phyloP scores from a whole-genome alignment of 139 green algal genomes.

The Picochlorum sp. region DNA sequence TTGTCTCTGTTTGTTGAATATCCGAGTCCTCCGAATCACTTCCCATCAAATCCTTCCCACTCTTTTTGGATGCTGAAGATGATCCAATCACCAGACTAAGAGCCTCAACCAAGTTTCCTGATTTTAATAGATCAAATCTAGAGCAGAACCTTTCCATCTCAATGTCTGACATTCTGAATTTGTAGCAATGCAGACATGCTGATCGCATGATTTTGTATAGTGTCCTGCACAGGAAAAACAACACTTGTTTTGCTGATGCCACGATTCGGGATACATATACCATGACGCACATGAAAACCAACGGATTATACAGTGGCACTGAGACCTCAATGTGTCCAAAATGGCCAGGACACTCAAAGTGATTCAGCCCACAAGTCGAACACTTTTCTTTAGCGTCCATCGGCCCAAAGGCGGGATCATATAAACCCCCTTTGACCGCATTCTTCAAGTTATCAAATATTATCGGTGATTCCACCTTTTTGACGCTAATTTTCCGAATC shows the following conservation, averaged over 20 bases:
- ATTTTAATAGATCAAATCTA: conserved; percentile 30
- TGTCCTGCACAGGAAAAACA: conserved; percentile 34
- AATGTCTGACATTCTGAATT: conserved; percentile 61
- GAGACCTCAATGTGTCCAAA: conserved; percentile 96
- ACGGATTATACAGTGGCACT: conserved; percentile 94
- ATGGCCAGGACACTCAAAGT: conserved; percentile 81
- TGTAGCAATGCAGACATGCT: conserved; percentile 85
- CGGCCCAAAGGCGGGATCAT: conserved; percentile 83
- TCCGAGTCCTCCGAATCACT: no score
- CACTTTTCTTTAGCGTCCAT: conserved; percentile 66
- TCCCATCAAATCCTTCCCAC: conserved; percentile 11
- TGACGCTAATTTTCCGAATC: conserved; percentile 76
- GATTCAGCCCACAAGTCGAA: conserved; percentile 69
- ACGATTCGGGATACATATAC: conserved; percentile 28
- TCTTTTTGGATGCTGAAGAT: conserved; percentile 22
- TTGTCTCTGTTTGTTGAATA: no score
- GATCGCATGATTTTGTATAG: conserved; percentile 79
- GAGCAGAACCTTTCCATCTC: conserved; percentile 43
- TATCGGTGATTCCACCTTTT: conserved; percentile 68
- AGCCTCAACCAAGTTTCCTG: conserved; percentile 45
- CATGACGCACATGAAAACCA: conserved; percentile 63
- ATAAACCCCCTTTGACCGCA: conserved; percentile 71
- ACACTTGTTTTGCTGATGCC: background rate
- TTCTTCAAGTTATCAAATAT: conserved; percentile 78
- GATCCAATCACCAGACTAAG: conserved; percentile 16